Conservation (phyloP, 495 filamentous ascomycete species). For the Amphirosellinia nigrospora region DNA sequence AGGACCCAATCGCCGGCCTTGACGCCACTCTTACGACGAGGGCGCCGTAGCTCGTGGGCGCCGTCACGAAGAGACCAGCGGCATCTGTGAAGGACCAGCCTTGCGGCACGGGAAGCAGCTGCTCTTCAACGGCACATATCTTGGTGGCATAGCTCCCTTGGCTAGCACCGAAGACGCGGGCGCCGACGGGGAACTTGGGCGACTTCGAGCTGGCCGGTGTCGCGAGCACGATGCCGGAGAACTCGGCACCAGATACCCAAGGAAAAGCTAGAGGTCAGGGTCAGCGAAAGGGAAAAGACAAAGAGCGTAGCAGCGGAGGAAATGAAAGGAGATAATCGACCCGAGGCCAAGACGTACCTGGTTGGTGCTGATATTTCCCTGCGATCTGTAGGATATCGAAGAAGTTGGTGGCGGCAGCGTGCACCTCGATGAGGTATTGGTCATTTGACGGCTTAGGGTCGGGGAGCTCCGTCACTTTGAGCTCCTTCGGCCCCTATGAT, state of each 20-base stretch:
- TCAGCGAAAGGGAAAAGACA: not conserved
- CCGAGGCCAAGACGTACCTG: constrained; percentile 50
- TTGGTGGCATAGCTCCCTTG: constrained; percentile 89
- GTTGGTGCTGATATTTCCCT: constrained; percentile 73
- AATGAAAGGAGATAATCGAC: no score
- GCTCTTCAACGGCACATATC: constrained; percentile 67
- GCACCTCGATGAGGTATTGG: constrained; percentile 88
- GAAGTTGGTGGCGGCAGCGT: constrained; percentile 91
- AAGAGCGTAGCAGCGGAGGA: no score
- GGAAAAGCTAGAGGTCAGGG: constrained; percentile 62
- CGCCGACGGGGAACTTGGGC: constrained; percentile 72
- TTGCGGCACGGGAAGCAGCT: constrained; percentile 72
- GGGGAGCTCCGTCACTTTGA: constrained; percentile 74
- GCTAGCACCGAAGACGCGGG: constrained; percentile 82
- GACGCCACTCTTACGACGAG: constrained; percentile 79
- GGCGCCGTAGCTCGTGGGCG: constrained; percentile 86
- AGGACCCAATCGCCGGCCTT: constrained; percentile 85
- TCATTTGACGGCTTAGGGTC: constrained; percentile 69
- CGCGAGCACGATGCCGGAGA: constrained; percentile 76
- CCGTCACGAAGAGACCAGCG: constrained; percentile 88
- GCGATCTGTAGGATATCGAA: constrained; percentile 92
- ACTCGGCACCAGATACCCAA: constrained; percentile 88
- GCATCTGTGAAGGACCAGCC: constrained; percentile 87
- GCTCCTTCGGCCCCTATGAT: constrained; percentile 74
- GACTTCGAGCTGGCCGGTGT: constrained; percentile 56